phyloP scores from a whole-genome alignment of 2,329 filamentous ascomycete species.

The Pyrenophora graminea region DNA sequence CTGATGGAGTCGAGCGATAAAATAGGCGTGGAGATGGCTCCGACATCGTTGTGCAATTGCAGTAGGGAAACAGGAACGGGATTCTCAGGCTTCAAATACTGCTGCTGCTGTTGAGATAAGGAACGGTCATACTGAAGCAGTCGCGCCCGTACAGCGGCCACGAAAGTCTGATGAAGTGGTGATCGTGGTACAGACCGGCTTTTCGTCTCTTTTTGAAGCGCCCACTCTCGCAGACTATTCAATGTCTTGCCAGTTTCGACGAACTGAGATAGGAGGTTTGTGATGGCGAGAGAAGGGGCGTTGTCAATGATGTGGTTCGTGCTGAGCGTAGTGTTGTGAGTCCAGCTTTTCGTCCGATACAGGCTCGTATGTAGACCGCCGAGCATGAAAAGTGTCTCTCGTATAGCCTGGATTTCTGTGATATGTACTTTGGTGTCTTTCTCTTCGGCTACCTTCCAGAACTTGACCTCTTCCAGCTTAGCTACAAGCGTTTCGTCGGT shows the following conservation, averaged over 20 bases:
- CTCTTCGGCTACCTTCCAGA: conserved; percentile 47
- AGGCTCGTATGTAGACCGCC: conserved; percentile 75
- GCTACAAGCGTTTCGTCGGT: conserved; percentile 38
- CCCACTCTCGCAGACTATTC: conserved; percentile 56
- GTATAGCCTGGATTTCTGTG: conserved; percentile 72
- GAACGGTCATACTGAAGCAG: conserved; percentile 62
- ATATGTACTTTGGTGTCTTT: conserved; percentile 47
- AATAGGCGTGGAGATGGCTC: conserved; percentile 59
- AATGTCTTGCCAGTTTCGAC: conserved; percentile 55
- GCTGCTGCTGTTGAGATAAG: conserved; percentile 64
- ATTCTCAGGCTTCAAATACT: conserved; percentile 59
- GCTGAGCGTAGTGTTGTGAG: conserved; percentile 40
- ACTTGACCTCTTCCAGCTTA: conserved; percentile 51
- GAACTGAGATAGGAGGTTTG: conserved; percentile 51
- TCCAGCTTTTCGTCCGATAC: conserved; percentile 55
- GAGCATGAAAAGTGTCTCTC: conserved; percentile 85
- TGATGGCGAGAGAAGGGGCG: conserved; percentile 38
- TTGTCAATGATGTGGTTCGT: conserved; percentile 48
- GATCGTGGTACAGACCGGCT: conserved; percentile 28
- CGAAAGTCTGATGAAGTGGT: conserved; percentile 69
- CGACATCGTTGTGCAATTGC: conserved; percentile 63
- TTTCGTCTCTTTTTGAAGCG: conserved; percentile 19
- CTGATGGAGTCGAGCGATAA: conserved; percentile 66
- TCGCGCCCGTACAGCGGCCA: conserved; percentile 63
- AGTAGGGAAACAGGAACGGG: conserved; percentile 70